A percentile compares a stretch with the other conserved stretches of the same genome.
These are phyloP conservation scores for Prunus padus DNA, from an alignment of 306 rosid species.

Conservation along the genomic window DNA sequence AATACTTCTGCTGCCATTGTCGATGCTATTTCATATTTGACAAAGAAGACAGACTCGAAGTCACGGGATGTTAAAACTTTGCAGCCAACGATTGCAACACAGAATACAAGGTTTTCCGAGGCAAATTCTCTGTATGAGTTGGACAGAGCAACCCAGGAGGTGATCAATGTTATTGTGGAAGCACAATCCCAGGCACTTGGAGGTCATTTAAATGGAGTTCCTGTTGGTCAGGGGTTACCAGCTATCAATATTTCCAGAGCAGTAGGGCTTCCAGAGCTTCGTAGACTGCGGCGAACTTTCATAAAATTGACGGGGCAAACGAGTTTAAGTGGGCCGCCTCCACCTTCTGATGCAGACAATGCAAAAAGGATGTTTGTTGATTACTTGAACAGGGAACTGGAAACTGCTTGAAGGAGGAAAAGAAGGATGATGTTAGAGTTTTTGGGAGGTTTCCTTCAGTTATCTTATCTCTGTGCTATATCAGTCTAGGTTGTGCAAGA, in stretches of 20 bases:
- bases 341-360: conserved; percentile 79
- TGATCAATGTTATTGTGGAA: conserved; percentile 70
- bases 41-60: conserved; percentile 72
- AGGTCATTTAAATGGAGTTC: conserved; percentile 68
- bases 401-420: conserved; percentile 47
- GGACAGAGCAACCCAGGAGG: conserved; percentile 90
- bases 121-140: conserved; percentile 82
- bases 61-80: conserved; percentile 75
- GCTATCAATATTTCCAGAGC: conserved; percentile 53
- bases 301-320: conserved; percentile 89
- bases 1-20: conserved; percentile 53
- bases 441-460: background rate
- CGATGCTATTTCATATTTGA: conserved; percentile 63
- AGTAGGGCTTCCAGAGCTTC: conserved; percentile 86
- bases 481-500: background rate
- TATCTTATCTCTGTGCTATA: background rate
- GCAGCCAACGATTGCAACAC: conserved; percentile 95
- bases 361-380: conserved; percentile 97
- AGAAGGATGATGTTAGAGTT: background rate
- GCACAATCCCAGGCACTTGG: conserved; percentile 87
- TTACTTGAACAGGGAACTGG: conserved; percentile 91
- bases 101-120: conserved; percentile 56
- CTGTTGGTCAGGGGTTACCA: conserved; percentile 70
- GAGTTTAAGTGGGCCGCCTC: conserved; percentile 84
- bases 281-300: conserved; percentile 75